Conservation (phyloP, 495 filamentous ascomycete species). For the Aspergillus wentii region DNA sequence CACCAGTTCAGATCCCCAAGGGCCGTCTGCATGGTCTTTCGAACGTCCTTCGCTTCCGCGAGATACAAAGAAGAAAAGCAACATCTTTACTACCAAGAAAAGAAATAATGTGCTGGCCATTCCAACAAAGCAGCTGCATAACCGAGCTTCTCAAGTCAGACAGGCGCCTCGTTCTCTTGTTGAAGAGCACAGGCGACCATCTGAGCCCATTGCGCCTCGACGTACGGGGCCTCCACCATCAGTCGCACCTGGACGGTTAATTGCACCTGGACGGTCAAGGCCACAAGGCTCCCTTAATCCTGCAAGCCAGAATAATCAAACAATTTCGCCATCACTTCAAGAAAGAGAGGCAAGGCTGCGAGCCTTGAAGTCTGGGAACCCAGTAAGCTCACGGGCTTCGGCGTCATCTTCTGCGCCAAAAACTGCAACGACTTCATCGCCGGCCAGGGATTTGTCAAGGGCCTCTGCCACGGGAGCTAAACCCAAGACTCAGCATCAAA, state of each 20-base stretch:
- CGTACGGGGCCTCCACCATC: conserved; percentile 1
- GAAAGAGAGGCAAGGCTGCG: conserved; percentile 28
- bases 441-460: neutral
- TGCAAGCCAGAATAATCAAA: conserved; percentile 4
- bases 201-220: conserved; percentile 10
- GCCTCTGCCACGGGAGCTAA: neutral
- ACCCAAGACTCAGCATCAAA: conserved; percentile 1
- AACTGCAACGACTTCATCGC: neutral
- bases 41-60: conserved; percentile 12
- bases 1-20: conserved; percentile 8
- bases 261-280: conserved; percentile 18
- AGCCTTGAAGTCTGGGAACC: conserved; percentile 21
- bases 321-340: conserved; percentile 13
- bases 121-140: conserved; percentile 36
- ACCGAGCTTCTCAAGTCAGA: conserved; percentile 29
- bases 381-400: conserved; percentile 4
- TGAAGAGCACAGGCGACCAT: conserved; percentile 35
- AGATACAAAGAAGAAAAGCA: conserved; percentile 26
- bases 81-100: conserved; percentile 31
- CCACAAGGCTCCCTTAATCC: neutral
- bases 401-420: conserved; percentile 3
- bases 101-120: conserved; percentile 33
- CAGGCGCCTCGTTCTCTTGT: conserved; percentile 38
- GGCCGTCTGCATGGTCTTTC: conserved; percentile 11
- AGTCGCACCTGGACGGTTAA: conserved; percentile 3